Evolutionary conservation across 1,284 basidiomycete genomes (phyloP).

Genomic region (Schizopora paradoxa): DNA sequence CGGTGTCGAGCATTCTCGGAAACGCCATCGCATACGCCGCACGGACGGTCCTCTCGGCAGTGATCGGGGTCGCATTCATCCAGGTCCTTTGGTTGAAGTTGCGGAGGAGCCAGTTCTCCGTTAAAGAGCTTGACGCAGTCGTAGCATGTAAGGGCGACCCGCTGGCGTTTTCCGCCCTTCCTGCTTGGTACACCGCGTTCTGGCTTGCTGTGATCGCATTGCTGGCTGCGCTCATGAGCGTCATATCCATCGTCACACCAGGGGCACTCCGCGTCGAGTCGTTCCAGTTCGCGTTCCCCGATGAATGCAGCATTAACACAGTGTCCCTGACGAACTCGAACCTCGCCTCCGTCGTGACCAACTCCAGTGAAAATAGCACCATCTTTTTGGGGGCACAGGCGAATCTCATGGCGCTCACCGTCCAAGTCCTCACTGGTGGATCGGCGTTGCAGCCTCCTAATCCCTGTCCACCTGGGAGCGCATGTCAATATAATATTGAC

Average conservation of each 20-base stretch:
- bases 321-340: background rate
- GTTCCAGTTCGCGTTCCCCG: background rate
- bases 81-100: background rate
- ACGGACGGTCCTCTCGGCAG: background rate
- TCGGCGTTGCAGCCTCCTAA: background rate
- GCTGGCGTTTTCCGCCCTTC: background rate
- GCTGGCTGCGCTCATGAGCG: background rate
- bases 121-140: background rate
- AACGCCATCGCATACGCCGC: background rate
- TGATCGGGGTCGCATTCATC: background rate
- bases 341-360: background rate
- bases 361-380: background rate
- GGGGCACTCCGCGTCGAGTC: background rate
- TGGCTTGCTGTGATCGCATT: background rate
- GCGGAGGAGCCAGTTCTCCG: background rate
- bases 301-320: background rate
- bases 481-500: background rate
- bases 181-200: background rate
- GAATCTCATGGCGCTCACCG: too few species aligned
- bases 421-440: background rate
- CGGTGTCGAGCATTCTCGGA: background rate
- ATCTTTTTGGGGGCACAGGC: too few species aligned
- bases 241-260: background rate
- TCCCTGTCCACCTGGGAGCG: background rate
- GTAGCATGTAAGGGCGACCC: background rate